Evolutionary conservation across 75 land plant species (phyloP), one percentile per base, ranked within the genome.

Genomic region (Pinus tabuliformis): DNA sequence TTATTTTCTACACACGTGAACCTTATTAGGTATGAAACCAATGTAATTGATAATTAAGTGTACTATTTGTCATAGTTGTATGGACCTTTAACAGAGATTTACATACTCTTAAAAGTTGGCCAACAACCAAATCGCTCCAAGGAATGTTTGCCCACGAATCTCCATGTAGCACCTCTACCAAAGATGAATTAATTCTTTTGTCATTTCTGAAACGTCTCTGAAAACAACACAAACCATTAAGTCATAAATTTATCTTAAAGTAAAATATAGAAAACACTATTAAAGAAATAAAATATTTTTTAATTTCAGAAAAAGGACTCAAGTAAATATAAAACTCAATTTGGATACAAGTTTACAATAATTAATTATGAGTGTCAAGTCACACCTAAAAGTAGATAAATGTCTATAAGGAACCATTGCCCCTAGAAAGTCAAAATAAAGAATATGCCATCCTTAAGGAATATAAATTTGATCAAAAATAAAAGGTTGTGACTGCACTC

Each of bases 161-260:
- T 58, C 78, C 86, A 77, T 73, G 58, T 14, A 83, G 64, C 62
- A 78, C 81, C 33, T 84, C 88, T 66, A 86, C 62, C 54, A 58
- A 56, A 59, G 87, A 84, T 49, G 82, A 63, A 71, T 86, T 86
- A 66, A 86, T 77, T 20, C 61, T 63, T 74, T 63, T 86, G 72
- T 86, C 88, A 73, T 76, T 83, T 54, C 39, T 57, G 65, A 77
- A 86, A 13, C 88, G 82, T 76, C 76, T 83, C 88, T 86, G 82
- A 56, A 80, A 59, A 24, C 72, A 65, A 37, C 4, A n/a, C 17
- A 79, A 78, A 36, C 7, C 7, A 52, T 42, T 42, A 1, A 42
- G 36, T 64, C 17, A 33, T 39, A 7, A 42, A 39, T 68, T 18
- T 42, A 20, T 68, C 3, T 39, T 20, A 68, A 20, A 42, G 71